phyloP scores from a whole-genome alignment of 2,329 filamentous ascomycete species.

The Hyphodiscus sp. region DNA sequence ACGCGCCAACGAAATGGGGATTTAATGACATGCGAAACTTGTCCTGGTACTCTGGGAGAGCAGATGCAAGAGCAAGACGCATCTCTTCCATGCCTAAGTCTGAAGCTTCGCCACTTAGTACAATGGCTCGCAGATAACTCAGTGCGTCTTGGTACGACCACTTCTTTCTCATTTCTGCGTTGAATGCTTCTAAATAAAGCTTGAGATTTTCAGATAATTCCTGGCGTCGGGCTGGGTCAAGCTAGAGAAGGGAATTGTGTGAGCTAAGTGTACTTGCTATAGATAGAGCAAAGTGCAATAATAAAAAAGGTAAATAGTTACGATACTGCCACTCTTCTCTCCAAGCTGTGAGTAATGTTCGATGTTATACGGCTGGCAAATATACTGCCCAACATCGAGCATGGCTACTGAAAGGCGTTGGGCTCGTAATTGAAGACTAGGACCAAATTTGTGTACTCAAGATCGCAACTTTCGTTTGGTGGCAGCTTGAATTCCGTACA shows the following conservation, averaged over 20 bases:
- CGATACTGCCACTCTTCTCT: constrained; percentile 1
- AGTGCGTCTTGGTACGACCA: not conserved
- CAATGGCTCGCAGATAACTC: constrained; percentile 1
- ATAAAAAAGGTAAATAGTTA: not conserved
- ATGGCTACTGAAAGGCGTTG: not conserved
- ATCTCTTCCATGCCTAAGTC: constrained; percentile 5
- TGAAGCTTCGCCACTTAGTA: constrained; percentile 6
- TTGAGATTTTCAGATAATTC: constrained; percentile 3
- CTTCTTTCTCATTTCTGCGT: not conserved
- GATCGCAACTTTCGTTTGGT: not conserved
- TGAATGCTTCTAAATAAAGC: not conserved
- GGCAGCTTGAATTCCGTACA: not conserved
- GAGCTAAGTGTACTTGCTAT: not conserved
- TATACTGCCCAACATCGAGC: constrained; percentile 1
- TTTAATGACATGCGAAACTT: constrained; percentile 5
- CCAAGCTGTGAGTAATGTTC: not conserved
- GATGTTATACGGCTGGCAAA: not conserved
- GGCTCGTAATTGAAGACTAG: not conserved
- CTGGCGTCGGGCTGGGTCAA: not conserved
- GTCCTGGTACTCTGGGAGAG: constrained; percentile 5
- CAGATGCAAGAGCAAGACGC: not conserved
- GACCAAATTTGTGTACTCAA: too few species aligned
- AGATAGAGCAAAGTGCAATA: not conserved
- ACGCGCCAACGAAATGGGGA: not conserved
- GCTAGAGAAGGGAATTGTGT: not conserved